phyloP scores from a whole-genome alignment of 192 early-diverging fungal genomes.

The Coemansia sp. region DNA sequence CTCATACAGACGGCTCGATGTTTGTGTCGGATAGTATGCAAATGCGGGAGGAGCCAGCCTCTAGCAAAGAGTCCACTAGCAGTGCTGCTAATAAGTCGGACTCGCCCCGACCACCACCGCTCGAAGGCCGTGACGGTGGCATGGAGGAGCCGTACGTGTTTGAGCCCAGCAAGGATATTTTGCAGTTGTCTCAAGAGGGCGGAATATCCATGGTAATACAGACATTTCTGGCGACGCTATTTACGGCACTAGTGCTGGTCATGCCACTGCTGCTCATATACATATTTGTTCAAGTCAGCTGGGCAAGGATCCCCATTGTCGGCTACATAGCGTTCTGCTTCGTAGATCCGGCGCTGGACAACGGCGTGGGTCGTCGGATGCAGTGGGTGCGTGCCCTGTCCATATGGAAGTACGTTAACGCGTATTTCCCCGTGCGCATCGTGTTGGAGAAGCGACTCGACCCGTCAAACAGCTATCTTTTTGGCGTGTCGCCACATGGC shows the following conservation, averaged over 20 bases:
- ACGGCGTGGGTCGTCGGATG: slow-evolving; percentile 58
- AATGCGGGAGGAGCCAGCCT: background rate
- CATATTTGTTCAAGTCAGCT: slow-evolving; percentile 21
- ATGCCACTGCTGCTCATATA: slow-evolving; percentile 26
- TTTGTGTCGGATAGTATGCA: background rate
- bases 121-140: background rate
- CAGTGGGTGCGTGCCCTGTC: slow-evolving; percentile 55
- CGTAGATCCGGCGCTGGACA: slow-evolving; percentile 37
- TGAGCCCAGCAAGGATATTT: slow-evolving; percentile 37
- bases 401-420: slow-evolving; percentile 77
- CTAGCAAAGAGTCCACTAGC: background rate
- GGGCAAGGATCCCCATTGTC: slow-evolving; percentile 33
- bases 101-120: background rate
- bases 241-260: slow-evolving; percentile 33
- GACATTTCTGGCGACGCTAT: slow-evolving; percentile 28
- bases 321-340: slow-evolving; percentile 44
- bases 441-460: slow-evolving; percentile 81
- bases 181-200: slow-evolving; percentile 28
- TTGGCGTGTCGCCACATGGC: slow-evolving; percentile 89
- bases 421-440: slow-evolving; percentile 80
- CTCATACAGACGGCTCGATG: background rate
- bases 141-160: slow-evolving; percentile 31
- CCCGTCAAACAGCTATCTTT: slow-evolving; percentile 81
- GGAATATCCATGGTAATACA: slow-evolving; percentile 25
- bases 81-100: background rate